These are phyloP conservation scores for Evernia prunastri DNA, from an alignment of 495 filamentous ascomycete species.

Conservation along the genomic window DNA sequence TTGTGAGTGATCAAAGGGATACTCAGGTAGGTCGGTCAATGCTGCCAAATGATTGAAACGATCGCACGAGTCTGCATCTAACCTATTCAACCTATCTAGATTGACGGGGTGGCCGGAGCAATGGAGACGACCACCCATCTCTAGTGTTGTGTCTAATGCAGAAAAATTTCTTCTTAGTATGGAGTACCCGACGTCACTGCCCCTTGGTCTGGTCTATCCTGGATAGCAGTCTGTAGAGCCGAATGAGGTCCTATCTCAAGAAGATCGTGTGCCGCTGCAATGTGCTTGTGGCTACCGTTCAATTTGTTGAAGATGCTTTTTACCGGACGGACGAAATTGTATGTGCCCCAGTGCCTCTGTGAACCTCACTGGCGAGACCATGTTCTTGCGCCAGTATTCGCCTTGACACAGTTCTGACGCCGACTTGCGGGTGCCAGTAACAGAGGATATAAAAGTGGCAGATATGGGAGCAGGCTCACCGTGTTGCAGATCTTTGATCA, in stretches of 20 bases:
- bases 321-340: no score
- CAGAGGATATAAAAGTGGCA: slow-evolving; percentile 15
- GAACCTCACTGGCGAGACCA: slow-evolving; percentile 30
- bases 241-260: slow-evolving; percentile 56
- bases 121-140: not conserved
- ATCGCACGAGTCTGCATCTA: no score
- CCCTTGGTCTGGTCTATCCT: not conserved
- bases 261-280: no score
- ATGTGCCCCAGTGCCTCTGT: slow-evolving; percentile 18
- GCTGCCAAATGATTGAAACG: no score
- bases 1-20: slow-evolving; percentile 24
- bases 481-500: not conserved
- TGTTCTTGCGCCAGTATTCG: slow-evolving; percentile 20
- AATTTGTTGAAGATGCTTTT: no score
- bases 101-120: not conserved
- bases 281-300: no score
- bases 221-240: slow-evolving; percentile 42
- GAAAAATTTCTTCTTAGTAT: slow-evolving; percentile 9
- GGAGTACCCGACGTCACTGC: not conserved
- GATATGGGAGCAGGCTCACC: not conserved
- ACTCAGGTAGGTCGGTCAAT: slow-evolving; percentile 9
- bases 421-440: no score
- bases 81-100: no score
- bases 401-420: no score
- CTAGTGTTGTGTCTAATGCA: slow-evolving; percentile 2